phyloP scores from a whole-genome alignment of 306 rosid genomes.

The Cucumis sativus region DNA sequence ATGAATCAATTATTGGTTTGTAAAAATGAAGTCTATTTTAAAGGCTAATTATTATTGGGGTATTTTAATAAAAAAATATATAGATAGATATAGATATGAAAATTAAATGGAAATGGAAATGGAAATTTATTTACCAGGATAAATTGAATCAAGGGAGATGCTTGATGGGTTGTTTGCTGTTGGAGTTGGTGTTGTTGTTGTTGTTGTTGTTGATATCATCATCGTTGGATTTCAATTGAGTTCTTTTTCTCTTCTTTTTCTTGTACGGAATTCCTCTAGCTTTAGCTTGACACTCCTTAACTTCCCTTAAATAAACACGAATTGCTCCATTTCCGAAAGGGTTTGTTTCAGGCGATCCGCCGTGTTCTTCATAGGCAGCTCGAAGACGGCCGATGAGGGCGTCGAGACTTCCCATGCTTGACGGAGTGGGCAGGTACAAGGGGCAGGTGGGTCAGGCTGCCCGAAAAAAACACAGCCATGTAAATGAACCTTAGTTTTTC shows the following conservation, averaged over 20 bases:
- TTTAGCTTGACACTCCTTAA: constrained; percentile 52
- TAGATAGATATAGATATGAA: neutral
- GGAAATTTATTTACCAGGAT: neutral
- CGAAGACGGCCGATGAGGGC: constrained; percentile 57
- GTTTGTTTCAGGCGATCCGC: constrained; percentile 47
- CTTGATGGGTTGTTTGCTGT: constrained; percentile 25
- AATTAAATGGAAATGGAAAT: neutral
- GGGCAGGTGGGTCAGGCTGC: constrained; percentile 66
- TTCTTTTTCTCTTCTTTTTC: constrained; percentile 53
- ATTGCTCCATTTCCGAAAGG: constrained; percentile 62
- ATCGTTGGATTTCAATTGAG: constrained; percentile 22
- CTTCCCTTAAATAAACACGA: constrained; percentile 49
- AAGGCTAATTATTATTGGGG: neutral
- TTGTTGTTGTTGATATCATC: constrained; percentile 1
- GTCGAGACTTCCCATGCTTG: constrained; percentile 72
- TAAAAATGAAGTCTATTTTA: neutral
- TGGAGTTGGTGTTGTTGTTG: too few species aligned
- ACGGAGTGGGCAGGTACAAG: constrained; percentile 51
- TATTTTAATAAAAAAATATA: neutral
- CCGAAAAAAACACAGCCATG: constrained; percentile 53
- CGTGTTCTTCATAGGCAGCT: constrained; percentile 58
- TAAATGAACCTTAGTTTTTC: constrained; percentile 54
- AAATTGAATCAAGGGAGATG: constrained; percentile 11
- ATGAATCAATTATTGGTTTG: neutral
- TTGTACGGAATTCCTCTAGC: constrained; percentile 52